These are phyloP conservation scores for Calycina marina DNA, from an alignment of 2,329 filamentous ascomycete species.

Conservation along the genomic window DNA sequence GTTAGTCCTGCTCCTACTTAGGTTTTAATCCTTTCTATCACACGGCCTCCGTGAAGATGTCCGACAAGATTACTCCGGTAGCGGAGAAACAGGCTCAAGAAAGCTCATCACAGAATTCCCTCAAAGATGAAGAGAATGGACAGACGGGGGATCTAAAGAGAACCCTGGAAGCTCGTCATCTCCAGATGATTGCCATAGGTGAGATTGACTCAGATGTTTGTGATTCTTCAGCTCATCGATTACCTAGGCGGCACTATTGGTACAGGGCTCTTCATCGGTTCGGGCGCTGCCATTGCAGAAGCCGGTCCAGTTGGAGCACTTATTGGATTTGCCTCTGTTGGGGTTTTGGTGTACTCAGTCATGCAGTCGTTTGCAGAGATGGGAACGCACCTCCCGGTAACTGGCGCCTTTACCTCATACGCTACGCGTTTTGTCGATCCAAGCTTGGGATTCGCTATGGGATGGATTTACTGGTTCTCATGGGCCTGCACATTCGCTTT, in stretches of 20 bases:
- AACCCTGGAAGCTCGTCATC: constrained; percentile 30
- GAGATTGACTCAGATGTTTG: background rate
- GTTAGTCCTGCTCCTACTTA: too few relatives aligned
- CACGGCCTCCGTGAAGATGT: too few relatives aligned
- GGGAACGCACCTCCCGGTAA: constrained; percentile 62
- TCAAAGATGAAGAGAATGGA: background rate
- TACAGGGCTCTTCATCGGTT: constrained; percentile 59
- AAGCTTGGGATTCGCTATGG: constrained; percentile 61
- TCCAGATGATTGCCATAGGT: constrained; percentile 53
- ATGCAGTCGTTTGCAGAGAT: constrained; percentile 61
- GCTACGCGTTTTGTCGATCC: constrained; percentile 61
- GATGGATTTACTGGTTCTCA: constrained; percentile 74
- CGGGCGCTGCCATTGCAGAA: constrained; percentile 44
- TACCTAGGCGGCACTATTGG: constrained; percentile 48
- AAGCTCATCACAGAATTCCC: background rate
- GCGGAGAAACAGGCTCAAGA: constrained; percentile 1
- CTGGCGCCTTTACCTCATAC: constrained; percentile 64
- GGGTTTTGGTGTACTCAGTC: constrained; percentile 58
- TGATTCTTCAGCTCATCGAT: background rate
- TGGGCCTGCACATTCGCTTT: constrained; percentile 62
- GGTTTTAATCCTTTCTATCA: too few relatives aligned
- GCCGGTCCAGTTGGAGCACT: constrained; percentile 52
- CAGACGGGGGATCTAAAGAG: background rate
- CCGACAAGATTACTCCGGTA: constrained; percentile 1
- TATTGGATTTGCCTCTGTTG: constrained; percentile 56